These are phyloP conservation scores for Arachis monticola DNA, from an alignment of 331 rosid genomes.

Conservation along the genomic window DNA sequence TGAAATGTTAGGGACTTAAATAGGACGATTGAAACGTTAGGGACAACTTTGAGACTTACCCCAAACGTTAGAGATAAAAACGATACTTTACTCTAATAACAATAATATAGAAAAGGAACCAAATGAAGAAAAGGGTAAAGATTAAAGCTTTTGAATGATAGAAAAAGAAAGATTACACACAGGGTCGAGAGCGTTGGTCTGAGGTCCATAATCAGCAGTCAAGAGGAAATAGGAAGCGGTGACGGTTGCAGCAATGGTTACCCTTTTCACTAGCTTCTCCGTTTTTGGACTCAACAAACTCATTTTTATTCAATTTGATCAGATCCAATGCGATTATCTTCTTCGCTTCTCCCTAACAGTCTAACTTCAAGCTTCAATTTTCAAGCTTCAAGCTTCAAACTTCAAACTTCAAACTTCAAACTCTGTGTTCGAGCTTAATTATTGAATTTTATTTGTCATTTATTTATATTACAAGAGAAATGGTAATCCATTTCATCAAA, in stretches of 20 bases:
- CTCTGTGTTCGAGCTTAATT: no score
- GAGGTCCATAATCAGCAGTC: conserved; percentile 84
- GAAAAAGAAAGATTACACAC: conserved; percentile 41
- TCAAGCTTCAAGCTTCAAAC: no score
- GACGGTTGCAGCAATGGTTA: conserved; percentile 47
- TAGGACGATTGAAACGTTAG: background rate
- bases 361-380: no score
- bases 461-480: no score
- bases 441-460: no score
- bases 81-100: background rate
- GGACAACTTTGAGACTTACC: background rate
- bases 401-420: background rate
- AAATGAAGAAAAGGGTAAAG: background rate
- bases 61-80: background rate
- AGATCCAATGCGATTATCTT: background rate
- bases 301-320: no score
- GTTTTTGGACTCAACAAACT: no score
- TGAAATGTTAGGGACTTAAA: no score
- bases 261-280: no score
- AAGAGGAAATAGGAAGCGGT: conserved; percentile 85
- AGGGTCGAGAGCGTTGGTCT: conserved; percentile 86
- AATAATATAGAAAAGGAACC: background rate
- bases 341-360: background rate
- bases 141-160: background rate
- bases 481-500: no score